Base-by-base conservation (phyloP, 495 filamentous ascomycete species). In the Talaromyces proteolyticus region DNA sequence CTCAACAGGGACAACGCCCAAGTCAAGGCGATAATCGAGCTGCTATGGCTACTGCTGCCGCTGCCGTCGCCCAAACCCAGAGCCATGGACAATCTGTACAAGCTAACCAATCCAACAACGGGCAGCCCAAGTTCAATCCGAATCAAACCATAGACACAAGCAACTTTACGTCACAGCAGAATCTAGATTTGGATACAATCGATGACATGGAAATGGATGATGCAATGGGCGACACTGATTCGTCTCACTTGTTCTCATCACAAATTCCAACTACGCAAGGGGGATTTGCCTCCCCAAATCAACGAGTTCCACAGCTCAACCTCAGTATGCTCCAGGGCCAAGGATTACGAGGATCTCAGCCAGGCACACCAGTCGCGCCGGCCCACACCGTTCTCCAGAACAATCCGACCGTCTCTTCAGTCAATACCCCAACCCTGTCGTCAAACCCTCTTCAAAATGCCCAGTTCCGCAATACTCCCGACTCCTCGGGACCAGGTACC, bases 141-240 rank as follows among this genome's bases (percentile, higher is more conserved):
- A 68, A 53, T 29, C 66, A 70, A 17, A 5, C 42, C 6, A 44
- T 44, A 23, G 41, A 52, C 1, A 51, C 37, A 19, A 50, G 49
- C 18, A 42, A 24, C 5, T 61, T 56, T 36, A 38, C 59, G 18
- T 57, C 66, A 26, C 70, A 70, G 50, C 70, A 70, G 29, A 65
- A 70, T 47, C 66, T 71, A 41, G 91, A 95, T 59, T 84, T 91
- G 76, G 91, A 95, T 61, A 80, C 85, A 6, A 85, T 95, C 19
- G 91, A 90, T 50, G 88, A 94, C 59, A 96, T 98, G 93, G 93
- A 97, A 63, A 82, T 98, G 82, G 93, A 97, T 61, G 91, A 96
- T 50, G 75, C 82, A 2, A 74, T 86, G 42, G 84, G 80, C 11
- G 74, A 76, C 49, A 75, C 76, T 60, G 82, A 87, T 74, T 80